Base-by-base conservation (phyloP, 2,329 filamentous ascomycete genomes). In the Aspergillus versicolor region DNA sequence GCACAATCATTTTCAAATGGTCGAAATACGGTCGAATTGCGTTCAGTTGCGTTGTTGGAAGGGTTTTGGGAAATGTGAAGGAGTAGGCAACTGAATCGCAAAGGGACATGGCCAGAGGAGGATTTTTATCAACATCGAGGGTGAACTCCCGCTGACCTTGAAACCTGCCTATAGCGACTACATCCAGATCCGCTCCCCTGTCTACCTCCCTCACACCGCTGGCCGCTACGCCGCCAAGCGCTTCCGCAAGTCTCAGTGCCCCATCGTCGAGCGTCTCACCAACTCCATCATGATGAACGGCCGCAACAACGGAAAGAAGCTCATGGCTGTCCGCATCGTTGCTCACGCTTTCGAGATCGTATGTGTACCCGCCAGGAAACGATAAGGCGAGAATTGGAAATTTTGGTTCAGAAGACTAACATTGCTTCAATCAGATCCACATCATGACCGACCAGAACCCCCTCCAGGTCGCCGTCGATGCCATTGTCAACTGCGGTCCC, bases 211-310 rank as follows among this genome's bases (percentile, higher is more conserved):
- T 79, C 94, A 99, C 88, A 96, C 92, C 69, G 94, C 95, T 76
- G 94, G 94, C 79, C 91, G 92, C 79, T 99, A 96, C 88, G 94
- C 94, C 78, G 87, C 89, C 83, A 99, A 99, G 92, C 90, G 95
- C 78, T 99, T 99, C 91, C 91, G 94, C 86, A 99, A 99, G 89
- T 94, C 95, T 79, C 95, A 97, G 88, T 99, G 94, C 91, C 94
- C 94, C 75, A 97, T 99, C 88, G 97, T 99, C 79, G 94, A 99
- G 90, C 93, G 94, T 80, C 89, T 99, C 74, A 99, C 94, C 87
- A 99, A 99, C 90, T 97, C 94, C 61, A 89, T 99, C 80, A 99
- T 99, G 95, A 97, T 97, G 93, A 96, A 99, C 89, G 94, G 94
- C 82, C 94, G 94, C 84, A 99, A 99, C 91, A 99, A 97, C 90